Conservation (phyloP, 2,329 filamentous ascomycete species). For the Pseudocercospora cruenta region DNA sequence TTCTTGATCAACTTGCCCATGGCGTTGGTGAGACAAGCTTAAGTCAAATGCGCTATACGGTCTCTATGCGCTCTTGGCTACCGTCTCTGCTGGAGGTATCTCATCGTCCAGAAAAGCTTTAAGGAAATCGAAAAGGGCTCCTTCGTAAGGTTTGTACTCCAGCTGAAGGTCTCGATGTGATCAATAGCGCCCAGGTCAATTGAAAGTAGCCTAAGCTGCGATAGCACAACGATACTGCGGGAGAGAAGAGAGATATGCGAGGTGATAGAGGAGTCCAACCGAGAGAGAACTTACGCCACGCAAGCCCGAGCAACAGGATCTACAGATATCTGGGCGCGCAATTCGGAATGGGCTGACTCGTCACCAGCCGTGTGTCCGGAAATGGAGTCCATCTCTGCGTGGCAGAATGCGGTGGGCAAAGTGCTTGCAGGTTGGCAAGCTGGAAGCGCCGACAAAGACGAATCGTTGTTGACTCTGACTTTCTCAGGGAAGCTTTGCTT, state of each 20-base stretch:
- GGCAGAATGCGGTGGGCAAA: conserved; percentile 26
- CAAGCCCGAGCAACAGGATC: conserved; percentile 16
- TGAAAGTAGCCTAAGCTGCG: background rate
- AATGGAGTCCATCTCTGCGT: conserved; percentile 20
- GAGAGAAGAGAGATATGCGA: conserved; percentile 18
- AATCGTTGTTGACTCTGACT: conserved; percentile 24
- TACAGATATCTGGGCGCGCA: conserved; percentile 9
- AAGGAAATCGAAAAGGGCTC: conserved; percentile 7
- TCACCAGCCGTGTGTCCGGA: conserved; percentile 17
- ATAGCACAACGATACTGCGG: conserved; percentile 6
- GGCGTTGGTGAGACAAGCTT: conserved; percentile 28
- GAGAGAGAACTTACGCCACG: conserved; percentile 18
- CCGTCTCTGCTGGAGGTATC: conserved; percentile 13
- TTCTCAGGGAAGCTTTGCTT: background rate
- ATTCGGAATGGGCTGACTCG: conserved; percentile 18
- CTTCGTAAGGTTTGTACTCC: background rate
- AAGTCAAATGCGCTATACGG: conserved; percentile 4
- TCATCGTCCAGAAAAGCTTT: conserved; percentile 22
- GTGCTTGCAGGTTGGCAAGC: conserved; percentile 25
- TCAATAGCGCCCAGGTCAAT: background rate
- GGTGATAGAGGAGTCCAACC: conserved; percentile 24
- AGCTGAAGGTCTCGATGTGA: background rate
- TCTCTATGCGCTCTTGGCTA: conserved; percentile 22
- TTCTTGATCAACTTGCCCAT: conserved; percentile 99
- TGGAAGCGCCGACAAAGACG: conserved; percentile 27